Evolutionary conservation across 2,329 filamentous ascomycete genomes (phyloP), one percentile per base, ranked within the genome.

Genomic region (Lasiodiplodia hormozganensis): DNA sequence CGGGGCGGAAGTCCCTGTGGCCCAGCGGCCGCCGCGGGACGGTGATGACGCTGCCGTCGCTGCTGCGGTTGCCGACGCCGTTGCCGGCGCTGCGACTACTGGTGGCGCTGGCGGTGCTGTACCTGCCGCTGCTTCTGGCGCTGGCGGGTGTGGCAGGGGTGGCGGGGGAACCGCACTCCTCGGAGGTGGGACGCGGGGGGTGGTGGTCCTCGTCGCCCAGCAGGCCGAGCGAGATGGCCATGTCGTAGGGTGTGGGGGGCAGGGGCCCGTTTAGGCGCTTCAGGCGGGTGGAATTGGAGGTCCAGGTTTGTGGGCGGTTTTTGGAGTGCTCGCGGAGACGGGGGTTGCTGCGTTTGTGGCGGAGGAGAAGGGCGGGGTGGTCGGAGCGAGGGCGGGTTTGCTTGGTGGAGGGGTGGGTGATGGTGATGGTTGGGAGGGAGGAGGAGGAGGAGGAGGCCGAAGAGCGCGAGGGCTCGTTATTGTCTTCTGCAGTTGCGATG

Each of bases 171-270:
- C 25, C 5, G 25, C n/a, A n/a, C n/a, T n/a, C n/a, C n/a, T n/a
- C n/a, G n/a, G n/a, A n/a, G n/a, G n/a, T 23, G 25, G 25, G 3
- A 28, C 18, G 40, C n/a, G n/a, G n/a, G n/a, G n/a, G n/a, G 40
- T 7, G 23, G 23, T 23, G 40, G 34, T 57, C 23, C 34, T 36
- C 51, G 8, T 8, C 3, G 18, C 25, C 54, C 4, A n/a, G 18
- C 16, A 56, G 2, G 11, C 53, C 53, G 6, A 62, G 12, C 18
- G 4, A 1, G 40, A 43, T n/a, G 10, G n/a, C 43, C 60, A 64
- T 64, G 2, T 34, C 43, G 43, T 52, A 64, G 28, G 60, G 60
- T 43, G 60, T 64, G 5, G 31, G 60, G 31, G 60, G 60, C 18
- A 64, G 38, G 1, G 60, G 60, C 1, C 23, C 43, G 16, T 14